Base-by-base conservation (phyloP, 768 basidiomycete species). In the Tulasnella sp. region DNA sequence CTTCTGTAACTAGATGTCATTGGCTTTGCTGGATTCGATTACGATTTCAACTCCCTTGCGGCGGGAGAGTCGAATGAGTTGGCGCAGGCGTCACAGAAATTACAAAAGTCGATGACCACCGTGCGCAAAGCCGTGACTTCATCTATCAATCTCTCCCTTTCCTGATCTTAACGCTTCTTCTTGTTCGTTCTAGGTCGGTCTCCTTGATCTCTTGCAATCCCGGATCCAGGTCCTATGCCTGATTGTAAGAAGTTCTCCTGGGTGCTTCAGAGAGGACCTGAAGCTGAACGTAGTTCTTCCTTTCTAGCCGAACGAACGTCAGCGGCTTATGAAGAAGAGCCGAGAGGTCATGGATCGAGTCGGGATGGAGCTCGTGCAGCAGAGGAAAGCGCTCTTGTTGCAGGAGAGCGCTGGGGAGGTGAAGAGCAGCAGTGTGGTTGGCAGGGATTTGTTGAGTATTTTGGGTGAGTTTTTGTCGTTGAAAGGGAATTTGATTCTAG, bases 11-110 rank as follows among this genome's bases (percentile, higher is more conserved):
- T n/a, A n/a, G 17, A 59, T 15, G 29, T 41, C 9, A 17, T 34
- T 21, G 21, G n/a, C 29, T 22, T n/a, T 49, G 5, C 15, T 49
- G 48, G 57, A n/a, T 73, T 73, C 61, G 67, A 69, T 62, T 73
- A 72, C 58, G 60, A 67, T 12, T 73, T 73, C 57, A 59, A 71
- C 49, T 61, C 71, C 2, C 65, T 73, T 24, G 68, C 66, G 0
- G 45, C 60, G 10, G 68, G 66, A 2, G 55, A 63, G 42, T 62
- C 61, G 17, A 70, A 68, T 53, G 72, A 71, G 59, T 67, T 73
- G 17, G 68, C 65, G 31, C 43, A 65, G 30, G 70, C 72, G 5
- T 70, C 71, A 53, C 59, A 41, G 11, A 62, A 55, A 7, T 60
- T 71, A 10, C 68, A 71, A 62, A 46, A 30, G 15, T n/a, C 41